A percentile compares a stretch with the other conserved stretches of the same genome.
These are phyloP conservation scores for Saccharomyces kudriavzevii DNA, from an alignment of 805 yeast species.

Conservation along the genomic window DNA sequence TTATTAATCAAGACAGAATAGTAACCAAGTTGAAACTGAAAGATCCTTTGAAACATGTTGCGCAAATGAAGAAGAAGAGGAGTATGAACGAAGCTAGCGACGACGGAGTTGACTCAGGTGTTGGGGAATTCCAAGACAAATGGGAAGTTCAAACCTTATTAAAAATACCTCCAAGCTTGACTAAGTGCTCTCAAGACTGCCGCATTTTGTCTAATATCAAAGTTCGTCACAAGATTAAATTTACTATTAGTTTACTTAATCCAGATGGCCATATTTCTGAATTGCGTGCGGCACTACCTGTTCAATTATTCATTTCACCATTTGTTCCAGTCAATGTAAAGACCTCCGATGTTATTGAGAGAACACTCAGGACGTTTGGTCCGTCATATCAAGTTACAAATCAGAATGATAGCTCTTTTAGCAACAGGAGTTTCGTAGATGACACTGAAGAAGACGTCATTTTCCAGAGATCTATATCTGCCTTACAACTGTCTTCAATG, in stretches of 20 bases:
- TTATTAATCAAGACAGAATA: slow-evolving; percentile 53
- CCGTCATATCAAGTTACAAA: not conserved
- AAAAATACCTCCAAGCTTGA: slow-evolving; percentile 62
- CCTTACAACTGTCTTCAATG: slow-evolving; percentile 17
- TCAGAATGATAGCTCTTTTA: not conserved
- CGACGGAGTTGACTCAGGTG: slow-evolving; percentile 12
- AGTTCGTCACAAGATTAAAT: slow-evolving; percentile 83
- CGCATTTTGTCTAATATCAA: slow-evolving; percentile 60
- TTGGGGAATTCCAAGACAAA: slow-evolving; percentile 37
- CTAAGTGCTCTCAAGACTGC: slow-evolving; percentile 81
- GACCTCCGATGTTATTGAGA: slow-evolving; percentile 8
- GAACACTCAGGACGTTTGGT: not conserved
- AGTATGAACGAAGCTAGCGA: slow-evolving; percentile 18
- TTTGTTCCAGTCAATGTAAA: slow-evolving; percentile 55
- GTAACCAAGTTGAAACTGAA: slow-evolving; percentile 47
- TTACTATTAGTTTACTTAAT: slow-evolving; percentile 68
- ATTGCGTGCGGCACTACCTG: slow-evolving; percentile 82
- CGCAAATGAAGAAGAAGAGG: slow-evolving; percentile 15
- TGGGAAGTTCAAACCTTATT: slow-evolving; percentile 69
- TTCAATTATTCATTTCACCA: slow-evolving; percentile 69
- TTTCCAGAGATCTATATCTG: slow-evolving; percentile 33
- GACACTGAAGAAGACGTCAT: slow-evolving; percentile 34
- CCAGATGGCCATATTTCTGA: slow-evolving; percentile 93
- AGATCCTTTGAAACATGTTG: slow-evolving; percentile 26
- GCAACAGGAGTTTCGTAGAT: slow-evolving; percentile 1